Percentiles rank a stretch among this genome's conserved stretches.
phyloP scores from a whole-genome alignment of 306 rosid species.

The Ormosia emarginata region DNA sequence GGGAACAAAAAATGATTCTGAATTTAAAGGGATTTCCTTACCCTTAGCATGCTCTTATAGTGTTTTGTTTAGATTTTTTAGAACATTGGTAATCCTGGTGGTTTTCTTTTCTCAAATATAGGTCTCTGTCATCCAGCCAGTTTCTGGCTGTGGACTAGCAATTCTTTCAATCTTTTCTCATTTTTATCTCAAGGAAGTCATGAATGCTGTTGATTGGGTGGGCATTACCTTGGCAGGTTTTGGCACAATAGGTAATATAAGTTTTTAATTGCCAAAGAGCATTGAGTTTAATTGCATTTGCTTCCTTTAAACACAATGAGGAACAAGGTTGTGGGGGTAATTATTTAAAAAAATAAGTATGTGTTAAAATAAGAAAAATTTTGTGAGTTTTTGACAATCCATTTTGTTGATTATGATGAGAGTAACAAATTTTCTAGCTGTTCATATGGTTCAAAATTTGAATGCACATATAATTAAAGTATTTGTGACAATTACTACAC shows the following conservation, averaged over 20 bases:
- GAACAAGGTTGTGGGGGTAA: neutral
- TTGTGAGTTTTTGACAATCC: neutral
- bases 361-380: neutral
- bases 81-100: neutral
- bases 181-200: constrained; percentile 83
- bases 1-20: neutral
- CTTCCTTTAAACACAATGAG: neutral
- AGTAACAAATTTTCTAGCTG: neutral
- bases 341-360: neutral
- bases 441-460: neutral
- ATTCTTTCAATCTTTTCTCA: constrained; percentile 87
- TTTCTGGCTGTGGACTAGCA: constrained; percentile 93
- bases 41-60: neutral
- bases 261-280: constrained; percentile 27
- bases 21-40: neutral
- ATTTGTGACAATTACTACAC: neutral
- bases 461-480: neutral
- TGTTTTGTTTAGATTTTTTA: neutral
- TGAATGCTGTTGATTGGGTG: constrained; percentile 87
- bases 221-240: constrained; percentile 84
- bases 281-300: neutral
- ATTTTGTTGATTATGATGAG: neutral
- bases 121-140: constrained; percentile 91
- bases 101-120: constrained; percentile 30
- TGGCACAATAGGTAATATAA: constrained; percentile 91